Evolutionary conservation across 805 yeast genomes (phyloP), one percentile per base, ranked within the genome.

Genomic region (Lipomyces anomalus): DNA sequence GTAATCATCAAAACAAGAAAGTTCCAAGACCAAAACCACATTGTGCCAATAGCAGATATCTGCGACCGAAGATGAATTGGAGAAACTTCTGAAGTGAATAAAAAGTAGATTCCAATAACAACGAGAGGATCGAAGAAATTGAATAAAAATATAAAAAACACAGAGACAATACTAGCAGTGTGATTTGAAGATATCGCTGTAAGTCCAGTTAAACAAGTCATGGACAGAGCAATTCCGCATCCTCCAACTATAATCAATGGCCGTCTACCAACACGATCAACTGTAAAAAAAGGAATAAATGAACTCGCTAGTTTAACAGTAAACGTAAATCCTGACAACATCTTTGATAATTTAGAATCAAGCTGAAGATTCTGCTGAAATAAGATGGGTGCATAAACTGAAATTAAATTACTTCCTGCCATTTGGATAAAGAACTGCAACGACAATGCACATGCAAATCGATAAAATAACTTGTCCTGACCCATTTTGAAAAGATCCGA

Each of bases 301-400:
- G 82, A 54, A 28, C 52, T 58, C 22, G 58, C 20, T 40, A 55
- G 47, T 29, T 61, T 75, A 45, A 68, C 73, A 2, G 71, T 69
- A 46, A 77, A 69, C n/a, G 61, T 58, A 24, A 64, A 62, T 18
- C 71, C 77, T 20, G 76, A 75, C 38, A 74, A 60, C 5, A 69
- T 60, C 42, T 70, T 64, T n/a, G n/a, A n/a, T n/a, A n/a, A n/a
- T n/a, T n/a, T n/a, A n/a, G n/a, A n/a, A n/a, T n/a, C n/a, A n/a
- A n/a, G n/a, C n/a, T n/a, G n/a, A n/a, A n/a, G n/a, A n/a, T n/a
- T n/a, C n/a, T n/a, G n/a, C n/a, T n/a, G n/a, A n/a, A n/a, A n/a
- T n/a, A n/a, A n/a, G n/a, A n/a, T n/a, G n/a, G n/a, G 79, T 0
- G 82, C 80, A 52, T 77, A 78, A 57, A 76, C 77, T 0, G 77